Evolutionary conservation across 1,284 basidiomycete species (phyloP).

Genomic region (Moesziomyces sp.): DNA sequence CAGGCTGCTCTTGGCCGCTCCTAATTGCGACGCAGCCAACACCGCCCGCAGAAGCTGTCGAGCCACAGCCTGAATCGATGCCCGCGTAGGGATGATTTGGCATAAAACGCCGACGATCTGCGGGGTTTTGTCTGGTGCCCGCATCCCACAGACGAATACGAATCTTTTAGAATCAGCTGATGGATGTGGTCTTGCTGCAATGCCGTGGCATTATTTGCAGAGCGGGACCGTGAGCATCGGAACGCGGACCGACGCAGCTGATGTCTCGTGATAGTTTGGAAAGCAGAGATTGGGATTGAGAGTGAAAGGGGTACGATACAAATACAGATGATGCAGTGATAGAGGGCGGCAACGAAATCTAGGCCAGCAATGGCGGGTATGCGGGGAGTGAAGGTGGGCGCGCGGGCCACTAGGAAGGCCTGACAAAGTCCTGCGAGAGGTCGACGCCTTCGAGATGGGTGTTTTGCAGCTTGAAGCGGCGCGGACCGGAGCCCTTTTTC

Average conservation of each 20-base stretch:
- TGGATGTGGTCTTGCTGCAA: too few relatives aligned
- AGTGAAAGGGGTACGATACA: neutral
- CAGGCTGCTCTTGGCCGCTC: conserved; percentile 78
- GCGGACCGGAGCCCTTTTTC: conserved; percentile 50
- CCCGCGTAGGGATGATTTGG: neutral
- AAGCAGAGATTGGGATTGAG: neutral
- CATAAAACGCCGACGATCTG: neutral
- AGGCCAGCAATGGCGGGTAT: neutral
- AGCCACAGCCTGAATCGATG: neutral
- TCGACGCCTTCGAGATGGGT: conserved; percentile 84
- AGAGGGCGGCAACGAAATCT: too few relatives aligned
- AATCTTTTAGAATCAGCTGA: conserved; percentile 5
- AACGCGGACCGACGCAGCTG: too few relatives aligned
- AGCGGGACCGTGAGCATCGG: too few relatives aligned
- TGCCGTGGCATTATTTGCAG: too few relatives aligned
- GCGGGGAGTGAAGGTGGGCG: neutral
- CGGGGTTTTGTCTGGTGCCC: conserved; percentile 1
- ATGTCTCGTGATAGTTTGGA: neutral
- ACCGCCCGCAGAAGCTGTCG: neutral
- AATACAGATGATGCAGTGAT: neutral
- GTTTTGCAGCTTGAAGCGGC: conserved; percentile 79
- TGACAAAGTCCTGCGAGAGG: conserved; percentile 74
- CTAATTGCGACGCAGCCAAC: conserved; percentile 14
- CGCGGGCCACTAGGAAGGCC: conserved; percentile 16
- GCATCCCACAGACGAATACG: conserved; percentile 11